These are phyloP conservation scores for Anisogramma anomala DNA, from an alignment of 2,329 filamentous ascomycete genomes.

Conservation along the genomic window DNA sequence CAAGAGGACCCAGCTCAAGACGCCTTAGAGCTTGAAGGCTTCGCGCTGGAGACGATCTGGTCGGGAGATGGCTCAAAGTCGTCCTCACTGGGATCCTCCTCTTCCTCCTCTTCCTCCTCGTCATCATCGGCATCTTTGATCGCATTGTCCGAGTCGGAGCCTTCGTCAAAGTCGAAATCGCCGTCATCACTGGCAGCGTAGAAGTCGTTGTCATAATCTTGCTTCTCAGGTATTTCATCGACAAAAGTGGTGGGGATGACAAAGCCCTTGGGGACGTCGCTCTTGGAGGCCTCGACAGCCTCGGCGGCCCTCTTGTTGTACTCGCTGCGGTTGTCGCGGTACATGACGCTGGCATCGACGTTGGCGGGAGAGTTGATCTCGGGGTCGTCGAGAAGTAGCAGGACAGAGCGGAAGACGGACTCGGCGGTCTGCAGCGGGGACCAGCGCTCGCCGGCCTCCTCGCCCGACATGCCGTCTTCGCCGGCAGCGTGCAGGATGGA, in stretches of 20 bases:
- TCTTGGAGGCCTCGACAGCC: slow-evolving; percentile 61
- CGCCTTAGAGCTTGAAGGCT: no score
- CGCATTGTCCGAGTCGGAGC: slow-evolving; percentile 53
- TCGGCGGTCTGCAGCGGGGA: slow-evolving; percentile 88
- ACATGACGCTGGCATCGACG: slow-evolving; percentile 80
- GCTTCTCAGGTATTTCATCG: slow-evolving; percentile 48
- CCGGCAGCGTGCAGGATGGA: slow-evolving; percentile 90
- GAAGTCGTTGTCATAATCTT: slow-evolving; percentile 59
- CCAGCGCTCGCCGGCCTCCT: slow-evolving; percentile 84
- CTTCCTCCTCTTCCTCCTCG: slow-evolving; percentile 48
- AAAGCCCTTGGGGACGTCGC: slow-evolving; percentile 68
- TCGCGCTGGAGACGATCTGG: not conserved
- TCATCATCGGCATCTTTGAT: slow-evolving; percentile 52
- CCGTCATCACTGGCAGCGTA: slow-evolving; percentile 73
- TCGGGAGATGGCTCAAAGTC: not conserved
- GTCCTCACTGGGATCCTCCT: slow-evolving; percentile 24
- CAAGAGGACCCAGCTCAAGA: no score
- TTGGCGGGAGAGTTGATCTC: slow-evolving; percentile 92
- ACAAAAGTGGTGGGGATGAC: slow-evolving; percentile 69
- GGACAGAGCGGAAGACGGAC: slow-evolving; percentile 83
- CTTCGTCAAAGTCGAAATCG: slow-evolving; percentile 61
- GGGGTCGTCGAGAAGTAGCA: slow-evolving; percentile 84
- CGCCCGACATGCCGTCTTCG: slow-evolving; percentile 85
- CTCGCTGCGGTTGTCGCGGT: slow-evolving; percentile 56
- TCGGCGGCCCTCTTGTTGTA: slow-evolving; percentile 62